A percentile compares a stretch with the other conserved stretches of the same genome.
Conservation (phyloP, 768 basidiomycete genomes). For the Grammothele lineata region DNA sequence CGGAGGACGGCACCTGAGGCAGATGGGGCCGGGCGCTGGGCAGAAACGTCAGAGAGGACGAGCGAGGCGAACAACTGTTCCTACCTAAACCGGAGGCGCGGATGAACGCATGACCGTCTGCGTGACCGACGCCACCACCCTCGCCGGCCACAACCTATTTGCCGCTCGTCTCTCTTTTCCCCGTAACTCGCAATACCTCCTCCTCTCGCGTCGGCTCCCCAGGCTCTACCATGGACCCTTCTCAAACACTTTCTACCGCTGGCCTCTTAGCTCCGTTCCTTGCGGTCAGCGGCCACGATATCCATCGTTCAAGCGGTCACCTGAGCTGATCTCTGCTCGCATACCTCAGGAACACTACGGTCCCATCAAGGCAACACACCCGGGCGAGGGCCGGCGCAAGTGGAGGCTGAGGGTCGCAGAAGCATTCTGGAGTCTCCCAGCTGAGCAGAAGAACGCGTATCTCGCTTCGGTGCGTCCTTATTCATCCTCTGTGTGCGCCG, state of each 20-base stretch:
- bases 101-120: too few relatives aligned
- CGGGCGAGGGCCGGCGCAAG: conserved; percentile 52
- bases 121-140: neutral
- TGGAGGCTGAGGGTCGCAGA: conserved; percentile 50
- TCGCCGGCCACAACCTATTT: neutral
- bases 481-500: neutral
- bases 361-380: conserved; percentile 38
- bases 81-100: too few relatives aligned
- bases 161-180: neutral
- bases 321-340: conserved; percentile 2
- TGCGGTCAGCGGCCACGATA: conserved; percentile 12
- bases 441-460: conserved; percentile 23
- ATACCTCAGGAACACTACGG: conserved; percentile 34
- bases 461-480: conserved; percentile 12
- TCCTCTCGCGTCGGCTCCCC: too few relatives aligned
- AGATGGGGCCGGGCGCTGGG: too few relatives aligned
- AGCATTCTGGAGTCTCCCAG: conserved; percentile 40
- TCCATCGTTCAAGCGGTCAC: neutral
- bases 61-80: too few relatives aligned
- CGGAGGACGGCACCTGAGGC: too few relatives aligned
- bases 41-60: too few relatives aligned
- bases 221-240: conserved; percentile 3
- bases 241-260: conserved; percentile 2
- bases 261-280: conserved; percentile 15
- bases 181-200: too few relatives aligned